Conservation (phyloP, 192 early-diverging fungal genomes). For the Entomortierella lignicola region DNA sequence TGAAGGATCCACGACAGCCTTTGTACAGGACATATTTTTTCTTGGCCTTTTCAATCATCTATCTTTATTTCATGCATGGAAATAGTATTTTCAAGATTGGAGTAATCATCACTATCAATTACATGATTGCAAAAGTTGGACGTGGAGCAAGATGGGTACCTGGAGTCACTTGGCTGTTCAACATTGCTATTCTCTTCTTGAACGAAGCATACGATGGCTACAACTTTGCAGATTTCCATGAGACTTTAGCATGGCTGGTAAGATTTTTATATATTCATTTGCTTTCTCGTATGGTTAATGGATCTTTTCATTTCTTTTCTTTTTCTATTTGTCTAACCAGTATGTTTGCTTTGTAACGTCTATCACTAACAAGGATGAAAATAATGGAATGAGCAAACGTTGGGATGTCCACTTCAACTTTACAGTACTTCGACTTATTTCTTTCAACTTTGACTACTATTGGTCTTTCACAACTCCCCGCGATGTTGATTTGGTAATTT, state of each 20-base stretch:
- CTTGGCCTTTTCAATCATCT: conserved; percentile 68
- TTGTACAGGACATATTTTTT: conserved; percentile 62
- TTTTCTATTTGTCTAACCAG: conserved; percentile 2
- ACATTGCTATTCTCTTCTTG: conserved; percentile 80
- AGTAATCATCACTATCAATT: conserved; percentile 73
- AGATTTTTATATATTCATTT: too few species aligned
- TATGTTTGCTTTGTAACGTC: not conserved
- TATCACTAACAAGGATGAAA: conserved; percentile 72
- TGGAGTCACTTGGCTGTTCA: conserved; percentile 82
- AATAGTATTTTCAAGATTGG: conserved; percentile 81
- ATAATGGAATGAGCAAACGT: conserved; percentile 75
- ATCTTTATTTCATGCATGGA: conserved; percentile 79
- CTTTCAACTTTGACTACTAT: conserved; percentile 95
- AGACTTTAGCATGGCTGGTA: conserved; percentile 71
- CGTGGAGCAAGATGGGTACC: conserved; percentile 70
- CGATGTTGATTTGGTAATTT: conserved; percentile 17
- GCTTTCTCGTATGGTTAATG: not conserved
- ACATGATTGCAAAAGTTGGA: conserved; percentile 64
- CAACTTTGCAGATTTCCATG: conserved; percentile 65
- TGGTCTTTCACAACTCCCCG: conserved; percentile 64
- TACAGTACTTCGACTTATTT: conserved; percentile 88
- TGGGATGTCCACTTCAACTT: conserved; percentile 96
- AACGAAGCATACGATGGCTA: conserved; percentile 86
- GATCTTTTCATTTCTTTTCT: not conserved
- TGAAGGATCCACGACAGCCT: conserved; percentile 13